phyloP scores from a whole-genome alignment of 2,329 filamentous ascomycete species.

The Ascochyta lentis region DNA sequence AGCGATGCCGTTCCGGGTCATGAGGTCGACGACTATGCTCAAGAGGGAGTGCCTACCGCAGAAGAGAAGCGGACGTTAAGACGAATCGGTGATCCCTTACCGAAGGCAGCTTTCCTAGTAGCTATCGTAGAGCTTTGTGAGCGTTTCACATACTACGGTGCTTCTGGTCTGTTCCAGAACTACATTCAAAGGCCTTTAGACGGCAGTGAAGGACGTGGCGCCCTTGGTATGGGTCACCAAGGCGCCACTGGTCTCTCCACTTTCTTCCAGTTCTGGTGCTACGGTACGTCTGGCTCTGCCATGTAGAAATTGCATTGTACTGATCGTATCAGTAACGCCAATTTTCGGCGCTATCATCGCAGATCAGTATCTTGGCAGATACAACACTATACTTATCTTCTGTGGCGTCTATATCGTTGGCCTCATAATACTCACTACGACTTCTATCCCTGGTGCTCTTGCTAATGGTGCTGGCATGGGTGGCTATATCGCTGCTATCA shows the following conservation, averaged over 20 bases:
- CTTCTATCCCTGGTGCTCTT: slow-evolving; percentile 70
- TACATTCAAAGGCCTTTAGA: slow-evolving; percentile 54
- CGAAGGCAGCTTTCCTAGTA: slow-evolving; percentile 56
- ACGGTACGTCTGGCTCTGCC: slow-evolving; percentile 12
- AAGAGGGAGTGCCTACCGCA: slow-evolving; percentile 50
- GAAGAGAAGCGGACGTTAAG: slow-evolving; percentile 53
- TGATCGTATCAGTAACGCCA: slow-evolving; percentile 42
- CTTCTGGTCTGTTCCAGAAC: slow-evolving; percentile 58
- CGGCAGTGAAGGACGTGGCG: slow-evolving; percentile 49
- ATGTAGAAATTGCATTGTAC: background rate
- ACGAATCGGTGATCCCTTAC: slow-evolving; percentile 55
- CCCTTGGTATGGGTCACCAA: slow-evolving; percentile 53
- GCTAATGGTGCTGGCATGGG: slow-evolving; percentile 65
- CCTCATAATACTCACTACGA: slow-evolving; percentile 70
- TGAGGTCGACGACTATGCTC: slow-evolving; percentile 37
- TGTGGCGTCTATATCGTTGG: slow-evolving; percentile 69
- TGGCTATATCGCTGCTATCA: slow-evolving; percentile 66
- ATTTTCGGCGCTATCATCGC: slow-evolving; percentile 62
- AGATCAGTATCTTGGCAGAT: slow-evolving; percentile 74
- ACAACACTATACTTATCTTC: slow-evolving; percentile 73
- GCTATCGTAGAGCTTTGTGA: slow-evolving; percentile 59
- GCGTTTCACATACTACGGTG: slow-evolving; percentile 56
- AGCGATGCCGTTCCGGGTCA: background rate
- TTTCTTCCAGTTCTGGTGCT: slow-evolving; percentile 55
- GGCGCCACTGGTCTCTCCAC: slow-evolving; percentile 55